Conservation (phyloP, 768 basidiomycete genomes). For the Macrocybe gigantea region DNA sequence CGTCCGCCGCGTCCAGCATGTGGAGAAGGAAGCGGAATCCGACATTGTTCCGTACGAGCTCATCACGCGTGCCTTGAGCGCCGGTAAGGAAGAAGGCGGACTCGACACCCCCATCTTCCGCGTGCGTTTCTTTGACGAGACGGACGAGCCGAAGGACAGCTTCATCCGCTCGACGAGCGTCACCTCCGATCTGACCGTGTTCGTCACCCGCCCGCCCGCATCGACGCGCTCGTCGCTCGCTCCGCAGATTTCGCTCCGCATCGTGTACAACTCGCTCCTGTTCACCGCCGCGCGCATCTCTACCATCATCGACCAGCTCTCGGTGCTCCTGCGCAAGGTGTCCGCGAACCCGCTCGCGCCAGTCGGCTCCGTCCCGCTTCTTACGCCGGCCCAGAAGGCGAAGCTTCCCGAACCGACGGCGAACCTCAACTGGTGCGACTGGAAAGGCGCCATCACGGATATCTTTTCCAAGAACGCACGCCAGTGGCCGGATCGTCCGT, state of each 20-base stretch:
- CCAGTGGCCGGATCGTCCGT: constrained; percentile 73
- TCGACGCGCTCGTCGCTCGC: constrained; percentile 67
- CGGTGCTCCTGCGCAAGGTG: constrained; percentile 66
- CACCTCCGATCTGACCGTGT: constrained; percentile 91
- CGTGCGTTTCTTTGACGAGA: constrained; percentile 96
- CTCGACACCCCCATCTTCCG: constrained; percentile 73
- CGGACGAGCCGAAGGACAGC: constrained; percentile 62
- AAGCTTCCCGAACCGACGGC: constrained; percentile 79
- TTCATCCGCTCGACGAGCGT: constrained; percentile 78
- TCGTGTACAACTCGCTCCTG: constrained; percentile 92
- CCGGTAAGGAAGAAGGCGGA: constrained; percentile 51
- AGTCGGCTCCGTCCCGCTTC: constrained; percentile 75
- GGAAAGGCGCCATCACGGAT: constrained; percentile 95
- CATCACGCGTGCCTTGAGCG: constrained; percentile 62
- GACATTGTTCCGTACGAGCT: constrained; percentile 80
- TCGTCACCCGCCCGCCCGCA: constrained; percentile 68
- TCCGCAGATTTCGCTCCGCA: constrained; percentile 70
- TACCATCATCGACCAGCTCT: constrained; percentile 81
- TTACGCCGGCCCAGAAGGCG: constrained; percentile 64
- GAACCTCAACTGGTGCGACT: constrained; percentile 95
- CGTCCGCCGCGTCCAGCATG: constrained; percentile 76
- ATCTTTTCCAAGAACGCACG: constrained; percentile 88
- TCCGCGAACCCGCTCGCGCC: constrained; percentile 60
- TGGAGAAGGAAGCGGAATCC: constrained; percentile 76
- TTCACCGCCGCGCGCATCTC: constrained; percentile 78